Percentiles rank a stretch among this genome's conserved stretches.
Evolutionary conservation across 2,329 filamentous ascomycete genomes (phyloP).

Genomic region (Setomelanomma holmii): DNA sequence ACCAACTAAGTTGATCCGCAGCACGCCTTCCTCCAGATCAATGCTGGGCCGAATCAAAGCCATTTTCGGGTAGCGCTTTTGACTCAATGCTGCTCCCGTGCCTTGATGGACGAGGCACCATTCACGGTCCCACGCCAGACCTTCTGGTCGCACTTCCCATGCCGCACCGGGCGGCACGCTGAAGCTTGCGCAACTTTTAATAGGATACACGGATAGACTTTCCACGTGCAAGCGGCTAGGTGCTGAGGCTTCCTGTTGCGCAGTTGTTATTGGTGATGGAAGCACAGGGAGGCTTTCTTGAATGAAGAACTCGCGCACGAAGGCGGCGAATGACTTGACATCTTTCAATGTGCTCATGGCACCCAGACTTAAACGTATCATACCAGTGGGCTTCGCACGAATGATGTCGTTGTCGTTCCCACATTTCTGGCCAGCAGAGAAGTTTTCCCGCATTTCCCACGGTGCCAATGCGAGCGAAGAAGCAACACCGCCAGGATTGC

Average conservation of each 20-base stretch:
- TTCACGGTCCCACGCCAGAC: slow-evolving; percentile 91
- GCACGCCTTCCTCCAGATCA: slow-evolving; percentile 70
- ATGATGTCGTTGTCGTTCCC: slow-evolving; percentile 83
- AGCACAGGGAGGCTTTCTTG: slow-evolving; percentile 28
- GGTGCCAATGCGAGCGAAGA: slow-evolving; percentile 74
- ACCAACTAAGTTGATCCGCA: slow-evolving; percentile 66
- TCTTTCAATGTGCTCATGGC: slow-evolving; percentile 86
- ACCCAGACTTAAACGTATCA: slow-evolving; percentile 84
- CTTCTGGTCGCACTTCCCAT: slow-evolving; percentile 84
- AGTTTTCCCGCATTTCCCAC: slow-evolving; percentile 85
- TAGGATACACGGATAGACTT: slow-evolving; percentile 74
- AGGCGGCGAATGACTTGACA: slow-evolving; percentile 73
- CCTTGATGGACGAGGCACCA: slow-evolving; percentile 93
- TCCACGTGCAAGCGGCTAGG: slow-evolving; percentile 52
- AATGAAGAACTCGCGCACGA: slow-evolving; percentile 63
- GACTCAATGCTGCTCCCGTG: slow-evolving; percentile 82
- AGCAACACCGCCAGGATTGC: slow-evolving; percentile 88
- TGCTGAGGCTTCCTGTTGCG: slow-evolving; percentile 34
- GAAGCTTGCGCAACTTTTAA: slow-evolving; percentile 92
- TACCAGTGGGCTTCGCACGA: slow-evolving; percentile 83
- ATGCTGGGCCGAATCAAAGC: slow-evolving; percentile 78
- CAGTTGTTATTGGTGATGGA: slow-evolving; percentile 27
- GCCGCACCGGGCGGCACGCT: slow-evolving; percentile 65
- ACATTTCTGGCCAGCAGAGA: slow-evolving; percentile 83
- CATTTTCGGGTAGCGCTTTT: slow-evolving; percentile 90